Conservation (phyloP, 768 basidiomycete genomes). For the Suillus subaureus region DNA sequence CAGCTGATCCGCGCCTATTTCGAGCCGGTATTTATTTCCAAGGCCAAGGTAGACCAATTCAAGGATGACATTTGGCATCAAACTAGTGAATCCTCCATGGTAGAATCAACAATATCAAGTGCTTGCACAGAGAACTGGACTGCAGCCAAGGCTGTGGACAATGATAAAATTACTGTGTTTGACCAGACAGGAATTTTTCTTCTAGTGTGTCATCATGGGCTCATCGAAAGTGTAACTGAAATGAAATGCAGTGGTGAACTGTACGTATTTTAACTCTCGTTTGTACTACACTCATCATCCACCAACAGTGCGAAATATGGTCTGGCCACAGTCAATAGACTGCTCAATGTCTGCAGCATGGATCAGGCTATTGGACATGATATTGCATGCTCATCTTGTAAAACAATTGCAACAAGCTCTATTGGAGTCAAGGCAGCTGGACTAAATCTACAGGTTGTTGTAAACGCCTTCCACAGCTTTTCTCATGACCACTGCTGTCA, state of each 20-base stretch:
- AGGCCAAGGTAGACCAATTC: conserved; percentile 30
- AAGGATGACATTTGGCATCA: conserved; percentile 14
- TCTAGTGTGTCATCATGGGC: conserved; percentile 35
- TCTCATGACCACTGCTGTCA: too few species aligned
- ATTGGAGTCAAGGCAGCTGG: too few species aligned
- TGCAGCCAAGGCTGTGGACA: too few species aligned
- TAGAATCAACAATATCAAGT: neutral
- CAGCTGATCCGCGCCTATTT: too few species aligned
- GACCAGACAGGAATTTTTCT: conserved; percentile 41
- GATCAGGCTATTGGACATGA: conserved; percentile 11
- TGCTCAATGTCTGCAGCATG: conserved; percentile 23
- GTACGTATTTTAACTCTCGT: conserved; percentile 25
- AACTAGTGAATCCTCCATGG: neutral
- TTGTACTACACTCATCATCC: neutral
- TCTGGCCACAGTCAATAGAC: conserved; percentile 20
- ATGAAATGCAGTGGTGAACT: conserved; percentile 40
- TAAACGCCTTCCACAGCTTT: too few species aligned
- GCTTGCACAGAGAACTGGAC: neutral
- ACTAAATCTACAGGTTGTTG: too few species aligned
- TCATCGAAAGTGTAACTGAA: conserved; percentile 32
- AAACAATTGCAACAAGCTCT: too few species aligned
- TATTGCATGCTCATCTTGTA: too few species aligned
- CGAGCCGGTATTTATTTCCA: conserved; percentile 28
- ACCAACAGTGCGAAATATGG: conserved; percentile 3
- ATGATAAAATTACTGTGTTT: conserved; percentile 18